These are phyloP conservation scores for Lipomyces lipofer DNA, from an alignment of 805 yeast genomes.

Conservation along the genomic window DNA sequence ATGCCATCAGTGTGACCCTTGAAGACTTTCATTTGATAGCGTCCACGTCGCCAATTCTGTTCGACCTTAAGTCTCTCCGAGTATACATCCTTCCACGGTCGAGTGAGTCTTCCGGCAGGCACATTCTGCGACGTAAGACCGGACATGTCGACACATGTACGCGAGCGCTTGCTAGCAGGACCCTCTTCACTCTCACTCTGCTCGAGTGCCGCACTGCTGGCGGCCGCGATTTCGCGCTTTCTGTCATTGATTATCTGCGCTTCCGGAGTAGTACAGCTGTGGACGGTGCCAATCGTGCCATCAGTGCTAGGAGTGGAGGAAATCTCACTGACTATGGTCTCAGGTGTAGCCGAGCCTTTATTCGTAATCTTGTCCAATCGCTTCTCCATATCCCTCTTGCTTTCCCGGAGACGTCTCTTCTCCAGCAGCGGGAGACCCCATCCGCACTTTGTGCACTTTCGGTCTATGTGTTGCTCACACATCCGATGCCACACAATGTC, in stretches of 20 bases:
- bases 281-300: too few relatives aligned
- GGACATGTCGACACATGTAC: slow-evolving; percentile 10
- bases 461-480: slow-evolving; percentile 97
- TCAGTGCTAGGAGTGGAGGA: too few relatives aligned
- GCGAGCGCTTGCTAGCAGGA: slow-evolving; percentile 10
- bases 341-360: neutral
- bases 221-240: slow-evolving; percentile 5
- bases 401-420: slow-evolving; percentile 52
- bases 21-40: slow-evolving; percentile 61
- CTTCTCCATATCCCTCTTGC: slow-evolving; percentile 30
- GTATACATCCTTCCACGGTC: slow-evolving; percentile 97
- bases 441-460: slow-evolving; percentile 97
- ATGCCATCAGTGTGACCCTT: slow-evolving; percentile 85
- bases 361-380: slow-evolving; percentile 3
- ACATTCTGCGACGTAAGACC: slow-evolving; percentile 19
- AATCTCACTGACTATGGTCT: too few relatives aligned
- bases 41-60: slow-evolving; percentile 90
- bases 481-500: slow-evolving; percentile 97
- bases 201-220: slow-evolving; percentile 10
- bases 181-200: neutral
- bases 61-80: slow-evolving; percentile 89
- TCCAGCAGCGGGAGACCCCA: slow-evolving; percentile 98
- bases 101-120: slow-evolving; percentile 41
- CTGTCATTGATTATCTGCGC: too few relatives aligned
- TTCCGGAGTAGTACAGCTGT: too few relatives aligned